Percentiles rank a stretch among this genome's conserved stretches.
phyloP scores from a whole-genome alignment of 2,329 filamentous ascomycete genomes.

The Zymoseptoria passerinii region DNA sequence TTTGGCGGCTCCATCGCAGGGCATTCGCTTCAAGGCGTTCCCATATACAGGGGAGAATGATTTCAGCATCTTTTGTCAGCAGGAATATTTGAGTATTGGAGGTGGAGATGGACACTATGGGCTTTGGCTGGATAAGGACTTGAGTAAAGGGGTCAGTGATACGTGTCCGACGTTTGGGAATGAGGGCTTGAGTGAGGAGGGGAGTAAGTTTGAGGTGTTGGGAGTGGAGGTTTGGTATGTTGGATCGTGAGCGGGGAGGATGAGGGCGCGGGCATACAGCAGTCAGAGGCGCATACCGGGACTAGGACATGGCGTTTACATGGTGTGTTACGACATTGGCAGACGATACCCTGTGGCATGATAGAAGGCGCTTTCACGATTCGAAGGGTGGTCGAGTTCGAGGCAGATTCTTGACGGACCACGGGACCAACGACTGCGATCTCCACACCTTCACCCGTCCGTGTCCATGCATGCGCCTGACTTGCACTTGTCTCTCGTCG shows the following conservation, averaged over 20 bases:
- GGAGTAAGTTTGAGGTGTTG: conserved; percentile 81
- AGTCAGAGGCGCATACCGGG: background rate
- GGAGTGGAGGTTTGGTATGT: conserved; percentile 93
- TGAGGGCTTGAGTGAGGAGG: conserved; percentile 85
- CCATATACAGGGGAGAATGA: conserved; percentile 94
- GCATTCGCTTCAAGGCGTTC: conserved; percentile 92
- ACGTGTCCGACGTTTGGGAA: conserved; percentile 90
- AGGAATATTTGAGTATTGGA: conserved; percentile 74
- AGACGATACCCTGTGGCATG: background rate
- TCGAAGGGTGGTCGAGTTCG: no score
- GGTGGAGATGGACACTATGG: conserved; percentile 84
- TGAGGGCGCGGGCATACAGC: background rate
- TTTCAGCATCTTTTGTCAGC: conserved; percentile 90
- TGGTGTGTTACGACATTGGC: background rate
- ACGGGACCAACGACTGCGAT: no score
- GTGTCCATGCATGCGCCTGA: no score
- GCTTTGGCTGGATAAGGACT: conserved; percentile 80
- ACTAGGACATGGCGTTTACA: background rate
- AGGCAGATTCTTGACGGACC: no score
- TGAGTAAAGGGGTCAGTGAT: conserved; percentile 76
- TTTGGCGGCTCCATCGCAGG: conserved; percentile 37
- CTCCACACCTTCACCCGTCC: no score
- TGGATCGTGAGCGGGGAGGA: conserved; percentile 40
- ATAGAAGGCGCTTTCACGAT: no score
- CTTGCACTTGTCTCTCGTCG: no score